These are phyloP conservation scores for Triticum turgidum DNA, from an alignment of 176 grass and related monocot genomes.

Conservation along the genomic window DNA sequence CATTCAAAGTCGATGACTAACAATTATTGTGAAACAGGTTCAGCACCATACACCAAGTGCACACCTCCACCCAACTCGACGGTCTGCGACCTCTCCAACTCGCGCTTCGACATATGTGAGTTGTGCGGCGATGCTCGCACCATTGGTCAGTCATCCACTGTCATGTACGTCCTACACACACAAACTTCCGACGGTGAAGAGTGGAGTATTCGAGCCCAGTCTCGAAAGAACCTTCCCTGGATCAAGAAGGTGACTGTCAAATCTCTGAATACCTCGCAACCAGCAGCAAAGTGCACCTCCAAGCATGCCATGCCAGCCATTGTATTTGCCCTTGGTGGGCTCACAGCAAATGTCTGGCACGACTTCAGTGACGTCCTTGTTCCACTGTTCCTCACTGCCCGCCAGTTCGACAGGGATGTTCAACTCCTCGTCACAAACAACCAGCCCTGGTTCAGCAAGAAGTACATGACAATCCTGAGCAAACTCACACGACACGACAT, in stretches of 20 bases:
- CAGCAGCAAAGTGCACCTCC: slow-evolving; percentile 38
- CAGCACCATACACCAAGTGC: slow-evolving; percentile 44
- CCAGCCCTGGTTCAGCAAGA: slow-evolving; percentile 56
- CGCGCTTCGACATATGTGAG: slow-evolving; percentile 44
- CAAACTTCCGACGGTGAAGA: neutral
- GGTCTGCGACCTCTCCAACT: slow-evolving; percentile 45
- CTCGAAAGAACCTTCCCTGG: slow-evolving; percentile 51
- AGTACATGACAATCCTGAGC: slow-evolving; percentile 50
- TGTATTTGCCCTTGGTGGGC: slow-evolving; percentile 67
- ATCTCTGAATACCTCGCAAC: slow-evolving; percentile 38
- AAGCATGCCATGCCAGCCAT: slow-evolving; percentile 52
- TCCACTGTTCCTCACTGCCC: slow-evolving; percentile 68
- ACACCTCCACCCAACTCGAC: slow-evolving; percentile 9
- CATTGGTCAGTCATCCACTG: slow-evolving; percentile 46
- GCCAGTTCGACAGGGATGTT: slow-evolving; percentile 45
- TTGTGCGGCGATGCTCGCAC: slow-evolving; percentile 49
- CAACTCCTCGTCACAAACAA: slow-evolving; percentile 58
- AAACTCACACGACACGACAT: slow-evolving; percentile 41
- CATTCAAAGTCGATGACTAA: neutral
- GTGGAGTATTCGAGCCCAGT: slow-evolving; percentile 52
- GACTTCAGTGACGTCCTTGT: slow-evolving; percentile 70
- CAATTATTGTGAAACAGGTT: slow-evolving; percentile 17
- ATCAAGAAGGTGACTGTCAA: slow-evolving; percentile 51
- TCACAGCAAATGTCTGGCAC: slow-evolving; percentile 63
- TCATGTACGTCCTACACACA: slow-evolving; percentile 30